Base-by-base conservation (phyloP, 192 early-diverging fungal genomes). In the Coemansia sp. region DNA sequence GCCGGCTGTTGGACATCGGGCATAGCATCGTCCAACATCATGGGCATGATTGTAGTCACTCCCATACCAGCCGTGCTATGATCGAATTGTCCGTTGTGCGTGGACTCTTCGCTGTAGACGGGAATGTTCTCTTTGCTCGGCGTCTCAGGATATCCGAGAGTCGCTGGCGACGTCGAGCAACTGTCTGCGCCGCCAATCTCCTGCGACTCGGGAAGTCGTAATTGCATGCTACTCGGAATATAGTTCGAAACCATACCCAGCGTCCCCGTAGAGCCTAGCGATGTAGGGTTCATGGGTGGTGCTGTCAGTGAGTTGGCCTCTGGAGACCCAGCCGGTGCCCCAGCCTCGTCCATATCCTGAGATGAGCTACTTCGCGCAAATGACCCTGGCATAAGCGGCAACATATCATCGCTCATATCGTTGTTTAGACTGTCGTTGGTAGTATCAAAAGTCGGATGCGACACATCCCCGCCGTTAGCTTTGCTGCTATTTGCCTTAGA, bases 111-210 rank as follows among this genome's bases (percentile, higher is more conserved):
- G 27, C n/a, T 42, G 53, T 63, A 82, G 25, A 78, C 46, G 22
- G 79, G 79, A 27, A 82, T 76, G 61, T 82, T 82, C 58, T 82
- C 79, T 60, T 82, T 82, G 64, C 74, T 72, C 30, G 74, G 79
- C 23, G 79, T 82, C 61, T 82, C 79, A 0, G 79, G 74, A 42
- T 71, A 76, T 23, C 63, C 68, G 0, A 62, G 21, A 5, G 74
- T 66, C 31, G 61, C 33, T 24, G 68, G 76, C 24, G 76, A 78
- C 23, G 67, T 59, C 59, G 59, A 70, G 63, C 68, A 59, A 66
- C 76, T 78, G 33, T 70, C 60, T 39, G 52, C 52, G 32, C 61
- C 56, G 19, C 55, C 58, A 36, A 64, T 36, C 6, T 79, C 73
- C 29, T 54, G 53, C 6, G 73, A 63, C 19, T 71, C 71, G 7